Evolutionary conservation across 208 protist species (phyloP), one percentile per base, ranked within the genome.

Genomic region (Leishmania aethiopica): DNA sequence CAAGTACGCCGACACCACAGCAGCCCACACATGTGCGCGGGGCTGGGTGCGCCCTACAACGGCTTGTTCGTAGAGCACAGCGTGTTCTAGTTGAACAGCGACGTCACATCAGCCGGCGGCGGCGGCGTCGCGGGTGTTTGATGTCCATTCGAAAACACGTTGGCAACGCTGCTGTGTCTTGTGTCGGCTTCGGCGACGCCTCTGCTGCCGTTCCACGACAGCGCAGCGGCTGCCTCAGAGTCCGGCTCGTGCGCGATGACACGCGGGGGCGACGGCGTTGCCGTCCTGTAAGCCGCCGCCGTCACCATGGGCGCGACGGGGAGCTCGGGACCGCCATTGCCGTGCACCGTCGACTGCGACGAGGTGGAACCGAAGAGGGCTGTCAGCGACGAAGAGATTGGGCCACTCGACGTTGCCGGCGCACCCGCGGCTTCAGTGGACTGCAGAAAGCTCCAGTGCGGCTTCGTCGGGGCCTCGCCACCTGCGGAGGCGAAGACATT

Each of bases 31-130:
- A 0, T 35, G 49, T 57, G 49, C 25, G 81, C n/a, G n/a, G 10
- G 17, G 3, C 66, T 6, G 22, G 49, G 49, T 17, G 22, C 2
- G 10, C 28, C 55, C 69, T 25, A 78, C 55, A n/a, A 51, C 5
- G 25, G 19, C 6, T 75, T 69, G 4, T 37, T 69, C 0, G 59
- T 40, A 0, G 76, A 77, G 22, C n/a, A 2, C 25, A 84, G 51
- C 10, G 71, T 55, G 17, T 42, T 71, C 19, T 80, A n/a, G 35
- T 80, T 55, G 49, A 84, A 84, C 55, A 84, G 59, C 22, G 45
- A n/a, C 76, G 45, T 69, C 22, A 71, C 81, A 17, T 80, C 75
- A 2, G 42, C 35, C 72, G 49, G 72, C 22, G 25, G 49, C 32
- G 49, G 28, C 72, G 72, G 32, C n/a, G 15, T n/a, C 45, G 49